Evolutionary conservation across 805 yeast species (phyloP).

Genomic region (Myxozyma neglecta): DNA sequence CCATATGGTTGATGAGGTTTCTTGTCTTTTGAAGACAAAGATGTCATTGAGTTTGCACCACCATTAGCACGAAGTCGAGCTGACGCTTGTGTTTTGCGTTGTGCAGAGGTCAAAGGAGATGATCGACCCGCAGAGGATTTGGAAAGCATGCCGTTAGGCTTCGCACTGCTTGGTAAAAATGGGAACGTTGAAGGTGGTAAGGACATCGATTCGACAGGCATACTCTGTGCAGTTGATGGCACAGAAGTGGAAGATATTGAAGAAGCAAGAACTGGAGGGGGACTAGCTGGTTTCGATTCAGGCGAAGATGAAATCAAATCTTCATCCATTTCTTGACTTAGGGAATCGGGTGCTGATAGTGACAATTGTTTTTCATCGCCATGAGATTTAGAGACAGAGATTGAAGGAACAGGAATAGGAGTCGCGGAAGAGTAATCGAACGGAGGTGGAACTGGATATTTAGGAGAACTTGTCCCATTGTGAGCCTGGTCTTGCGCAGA

Average conservation of each 20-base stretch:
- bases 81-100: not conserved
- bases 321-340: not conserved
- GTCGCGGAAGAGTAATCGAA: not conserved
- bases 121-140: slow-evolving; percentile 2
- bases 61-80: slow-evolving; percentile 4
- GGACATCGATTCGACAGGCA: slow-evolving; percentile 9
- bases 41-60: slow-evolving; percentile 6
- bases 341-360: not conserved
- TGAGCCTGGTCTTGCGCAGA: not conserved
- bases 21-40: slow-evolving; percentile 1
- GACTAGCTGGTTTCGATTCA: not conserved
- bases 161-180: slow-evolving; percentile 8
- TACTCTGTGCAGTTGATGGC: not conserved
- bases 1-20: slow-evolving; percentile 10
- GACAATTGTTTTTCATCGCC: not conserved
- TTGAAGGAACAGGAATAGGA: not conserved
- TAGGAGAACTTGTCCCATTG: not conserved
- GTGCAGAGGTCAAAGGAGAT: slow-evolving; percentile 12
- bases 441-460: slow-evolving; percentile 8
- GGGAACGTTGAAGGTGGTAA: slow-evolving; percentile 32
- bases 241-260: not conserved
- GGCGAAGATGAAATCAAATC: not conserved
- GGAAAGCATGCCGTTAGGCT: not conserved
- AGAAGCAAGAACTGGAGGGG: not conserved
- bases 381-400: not conserved